phyloP scores from a whole-genome alignment of 2,329 filamentous ascomycete species.

The Berkeleyomyces rouxiae region DNA sequence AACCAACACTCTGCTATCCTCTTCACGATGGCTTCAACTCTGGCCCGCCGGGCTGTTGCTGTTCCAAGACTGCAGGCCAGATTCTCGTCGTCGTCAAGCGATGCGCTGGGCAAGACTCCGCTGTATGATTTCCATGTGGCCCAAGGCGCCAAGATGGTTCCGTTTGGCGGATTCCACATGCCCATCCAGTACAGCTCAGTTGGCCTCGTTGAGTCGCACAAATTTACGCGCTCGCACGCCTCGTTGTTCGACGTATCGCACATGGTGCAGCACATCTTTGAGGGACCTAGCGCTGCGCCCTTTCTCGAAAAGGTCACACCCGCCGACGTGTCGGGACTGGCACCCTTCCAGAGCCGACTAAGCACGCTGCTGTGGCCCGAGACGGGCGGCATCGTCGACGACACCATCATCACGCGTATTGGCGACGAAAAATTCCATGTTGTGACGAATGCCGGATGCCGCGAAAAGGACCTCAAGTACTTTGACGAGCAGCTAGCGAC shows the following conservation, averaged over 20 bases:
- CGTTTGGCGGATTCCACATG: conserved; percentile 89
- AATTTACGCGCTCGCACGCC: conserved; percentile 73
- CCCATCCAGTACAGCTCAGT: conserved; percentile 72
- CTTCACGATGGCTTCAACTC: conserved; percentile 8
- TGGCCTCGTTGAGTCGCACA: conserved; percentile 69
- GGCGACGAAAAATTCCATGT: conserved; percentile 65
- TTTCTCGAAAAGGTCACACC: conserved; percentile 81
- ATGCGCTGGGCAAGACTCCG: conserved; percentile 43
- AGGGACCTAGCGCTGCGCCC: conserved; percentile 59
- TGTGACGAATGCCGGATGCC: conserved; percentile 86
- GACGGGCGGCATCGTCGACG: conserved; percentile 85
- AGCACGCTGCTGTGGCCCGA: conserved; percentile 66
- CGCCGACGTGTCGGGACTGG: conserved; percentile 47
- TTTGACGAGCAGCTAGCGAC: conserved; percentile 53
- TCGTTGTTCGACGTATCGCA: conserved; percentile 93
- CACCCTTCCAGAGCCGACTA: conserved; percentile 55
- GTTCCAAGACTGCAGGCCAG: conserved; percentile 7
- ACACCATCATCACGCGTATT: conserved; percentile 79
- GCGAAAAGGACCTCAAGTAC: conserved; percentile 74
- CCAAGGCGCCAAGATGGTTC: conserved; percentile 81
- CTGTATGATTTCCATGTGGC: conserved; percentile 64
- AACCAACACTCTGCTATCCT: background rate
- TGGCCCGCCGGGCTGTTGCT: conserved; percentile 6
- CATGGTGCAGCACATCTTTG: conserved; percentile 84
- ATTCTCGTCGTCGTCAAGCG: conserved; percentile 15